These are phyloP conservation scores for Aquilaria sinensis DNA, from an alignment of 345 rosid species.

Conservation along the genomic window DNA sequence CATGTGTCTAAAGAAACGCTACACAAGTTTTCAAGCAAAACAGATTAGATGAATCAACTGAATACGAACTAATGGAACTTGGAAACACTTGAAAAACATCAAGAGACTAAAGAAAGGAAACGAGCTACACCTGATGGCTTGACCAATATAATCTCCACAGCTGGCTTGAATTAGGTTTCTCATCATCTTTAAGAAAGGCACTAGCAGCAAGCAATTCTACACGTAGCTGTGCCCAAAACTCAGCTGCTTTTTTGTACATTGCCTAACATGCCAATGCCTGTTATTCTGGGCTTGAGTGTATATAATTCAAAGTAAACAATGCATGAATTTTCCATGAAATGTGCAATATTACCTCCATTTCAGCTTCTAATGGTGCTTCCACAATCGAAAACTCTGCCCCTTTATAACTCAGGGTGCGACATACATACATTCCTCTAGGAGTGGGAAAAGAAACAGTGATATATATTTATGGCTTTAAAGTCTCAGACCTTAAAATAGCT, in stretches of 20 bases:
- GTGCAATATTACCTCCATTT: constrained; percentile 62
- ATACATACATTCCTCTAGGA: constrained; percentile 95
- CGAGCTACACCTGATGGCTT: constrained; percentile 77
- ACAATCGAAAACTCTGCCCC: constrained; percentile 90
- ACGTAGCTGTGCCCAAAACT: constrained; percentile 98
- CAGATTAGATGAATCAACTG: not conserved
- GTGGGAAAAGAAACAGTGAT: constrained; percentile 17
- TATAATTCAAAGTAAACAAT: constrained; percentile 1
- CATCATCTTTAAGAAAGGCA: constrained; percentile 60
- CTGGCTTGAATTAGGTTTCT: constrained; percentile 84
- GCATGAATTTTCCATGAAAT: not conserved
- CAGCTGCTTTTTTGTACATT: constrained; percentile 90
- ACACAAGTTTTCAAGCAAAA: constrained; percentile 12
- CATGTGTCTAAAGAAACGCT: constrained; percentile 98
- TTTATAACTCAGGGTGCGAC: constrained; percentile 97
- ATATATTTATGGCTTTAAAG: not conserved
- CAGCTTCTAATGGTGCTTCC: constrained; percentile 87
- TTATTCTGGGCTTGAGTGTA: not conserved
- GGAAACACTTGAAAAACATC: not conserved
- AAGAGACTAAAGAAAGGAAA: constrained; percentile 10
- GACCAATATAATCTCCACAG: constrained; percentile 99
- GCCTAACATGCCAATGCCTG: constrained; percentile 34
- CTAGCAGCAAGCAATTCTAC: constrained; percentile 86
- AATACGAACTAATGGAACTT: not conserved
- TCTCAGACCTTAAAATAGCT: too few relatives aligned